phyloP scores from a whole-genome alignment of 1,284 basidiomycete species.

The Malassezia equina region DNA sequence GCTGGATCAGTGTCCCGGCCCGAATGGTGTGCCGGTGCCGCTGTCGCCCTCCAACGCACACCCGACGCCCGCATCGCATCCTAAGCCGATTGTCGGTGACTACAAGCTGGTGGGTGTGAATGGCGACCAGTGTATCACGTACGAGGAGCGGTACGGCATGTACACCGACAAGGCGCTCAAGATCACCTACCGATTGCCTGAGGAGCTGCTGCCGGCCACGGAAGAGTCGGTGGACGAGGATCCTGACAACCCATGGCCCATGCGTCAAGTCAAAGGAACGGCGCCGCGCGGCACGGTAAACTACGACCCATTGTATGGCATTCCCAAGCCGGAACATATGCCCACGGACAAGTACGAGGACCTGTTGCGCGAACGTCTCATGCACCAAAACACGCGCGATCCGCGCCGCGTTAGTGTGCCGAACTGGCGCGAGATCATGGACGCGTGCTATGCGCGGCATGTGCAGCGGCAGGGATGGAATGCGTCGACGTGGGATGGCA shows the following conservation, averaged over 20 bases:
- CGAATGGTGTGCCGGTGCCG: slow-evolving; percentile 30
- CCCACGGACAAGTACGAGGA: slow-evolving; percentile 40
- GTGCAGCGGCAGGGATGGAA: slow-evolving; percentile 35
- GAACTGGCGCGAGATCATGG: slow-evolving; percentile 47
- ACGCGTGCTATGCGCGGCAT: slow-evolving; percentile 41
- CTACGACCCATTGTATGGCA: slow-evolving; percentile 38
- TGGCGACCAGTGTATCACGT: slow-evolving; percentile 43
- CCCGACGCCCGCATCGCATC: slow-evolving; percentile 43
- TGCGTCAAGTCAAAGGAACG: slow-evolving; percentile 10
- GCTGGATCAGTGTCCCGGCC: slow-evolving; percentile 36
- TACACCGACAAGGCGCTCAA: slow-evolving; percentile 47
- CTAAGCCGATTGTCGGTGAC: slow-evolving; percentile 41
- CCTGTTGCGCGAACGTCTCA: slow-evolving; percentile 29
- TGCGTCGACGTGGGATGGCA: slow-evolving; percentile 25
- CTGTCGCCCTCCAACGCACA: slow-evolving; percentile 30
- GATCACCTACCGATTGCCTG: slow-evolving; percentile 42
- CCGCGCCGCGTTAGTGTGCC: slow-evolving; percentile 20
- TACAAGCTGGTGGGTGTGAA: slow-evolving; percentile 40
- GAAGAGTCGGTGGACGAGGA: slow-evolving; percentile 40
- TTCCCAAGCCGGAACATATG: slow-evolving; percentile 23
- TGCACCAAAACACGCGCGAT: slow-evolving; percentile 6
- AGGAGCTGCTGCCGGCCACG: slow-evolving; percentile 28
- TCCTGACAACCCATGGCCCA: slow-evolving; percentile 40
- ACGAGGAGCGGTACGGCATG: slow-evolving; percentile 41
- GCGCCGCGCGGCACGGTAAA: slow-evolving; percentile 19